Percentiles rank a stretch among this genome's conserved stretches.
Evolutionary conservation across 2,329 filamentous ascomycete species (phyloP).

Genomic region (Clarireedia homoeocarpa): DNA sequence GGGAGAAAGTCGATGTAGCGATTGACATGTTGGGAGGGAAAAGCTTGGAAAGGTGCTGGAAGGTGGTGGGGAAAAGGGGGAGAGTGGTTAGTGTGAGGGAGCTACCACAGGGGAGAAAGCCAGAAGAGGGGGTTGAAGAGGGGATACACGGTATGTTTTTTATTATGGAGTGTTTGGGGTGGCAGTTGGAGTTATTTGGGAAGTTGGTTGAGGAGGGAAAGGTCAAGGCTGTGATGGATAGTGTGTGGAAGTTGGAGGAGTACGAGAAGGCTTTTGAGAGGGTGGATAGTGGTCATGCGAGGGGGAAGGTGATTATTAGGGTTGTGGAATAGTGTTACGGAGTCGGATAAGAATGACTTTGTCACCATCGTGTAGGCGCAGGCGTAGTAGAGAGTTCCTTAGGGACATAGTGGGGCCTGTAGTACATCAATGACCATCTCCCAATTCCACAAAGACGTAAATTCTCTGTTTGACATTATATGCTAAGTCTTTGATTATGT

Average conservation of each 20-base stretch:
- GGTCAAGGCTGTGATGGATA: background rate
- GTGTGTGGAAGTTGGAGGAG: background rate
- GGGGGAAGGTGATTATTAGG: conserved; percentile 1
- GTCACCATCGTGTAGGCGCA: too few relatives aligned
- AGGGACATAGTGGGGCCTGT: too few relatives aligned
- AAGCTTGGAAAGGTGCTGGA: background rate
- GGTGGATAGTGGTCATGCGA: conserved; percentile 2
- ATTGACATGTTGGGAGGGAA: background rate
- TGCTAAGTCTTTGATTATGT: too few relatives aligned
- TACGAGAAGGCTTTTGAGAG: conserved; percentile 1
- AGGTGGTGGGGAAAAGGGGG: background rate
- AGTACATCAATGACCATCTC: too few relatives aligned
- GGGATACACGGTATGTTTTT: background rate
- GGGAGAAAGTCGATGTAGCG: background rate
- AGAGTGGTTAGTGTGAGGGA: conserved; percentile 1
- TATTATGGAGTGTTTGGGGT: background rate
- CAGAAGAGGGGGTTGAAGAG: background rate
- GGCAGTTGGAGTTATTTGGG: background rate
- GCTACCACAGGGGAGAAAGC: background rate
- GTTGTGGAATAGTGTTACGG: background rate
- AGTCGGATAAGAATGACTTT: too few relatives aligned
- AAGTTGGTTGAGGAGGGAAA: background rate
- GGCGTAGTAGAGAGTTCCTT: too few relatives aligned
- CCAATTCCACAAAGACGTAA: too few relatives aligned
- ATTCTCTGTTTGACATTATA: too few relatives aligned